Percentiles rank a stretch among this genome's conserved stretches.
phyloP scores from a whole-genome alignment of 257 asterid genomes.

The Solanum clarkiae region DNA sequence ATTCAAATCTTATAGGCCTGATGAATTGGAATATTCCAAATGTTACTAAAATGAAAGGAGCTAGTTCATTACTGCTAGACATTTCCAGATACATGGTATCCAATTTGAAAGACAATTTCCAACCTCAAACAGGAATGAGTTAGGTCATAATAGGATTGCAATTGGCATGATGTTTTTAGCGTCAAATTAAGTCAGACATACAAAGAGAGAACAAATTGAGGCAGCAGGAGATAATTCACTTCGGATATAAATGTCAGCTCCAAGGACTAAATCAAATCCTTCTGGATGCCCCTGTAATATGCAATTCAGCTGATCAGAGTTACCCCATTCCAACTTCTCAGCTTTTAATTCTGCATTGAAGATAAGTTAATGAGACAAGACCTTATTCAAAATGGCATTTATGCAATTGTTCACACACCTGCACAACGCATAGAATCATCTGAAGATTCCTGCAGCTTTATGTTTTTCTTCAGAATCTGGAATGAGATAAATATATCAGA shows the following conservation, averaged over 20 bases:
- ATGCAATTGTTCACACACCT: conserved; percentile 28
- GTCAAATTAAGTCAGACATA: not conserved
- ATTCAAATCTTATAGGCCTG: not conserved
- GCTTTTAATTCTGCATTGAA: conserved; percentile 38
- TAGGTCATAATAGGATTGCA: not conserved
- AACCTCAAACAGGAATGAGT: not conserved
- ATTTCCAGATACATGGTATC: not conserved
- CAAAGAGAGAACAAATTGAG: not conserved
- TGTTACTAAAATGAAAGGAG: not conserved
- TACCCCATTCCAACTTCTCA: conserved; percentile 90
- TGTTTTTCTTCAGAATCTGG: conserved; percentile 66
- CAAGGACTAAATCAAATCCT: conserved; percentile 87
- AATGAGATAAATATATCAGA: conserved; percentile 8
- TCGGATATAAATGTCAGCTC: conserved; percentile 98
- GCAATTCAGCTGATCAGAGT: conserved; percentile 48
- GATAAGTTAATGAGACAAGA: not conserved
- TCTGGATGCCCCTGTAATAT: conserved; percentile 42
- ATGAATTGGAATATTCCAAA: not conserved
- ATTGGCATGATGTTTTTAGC: not conserved
- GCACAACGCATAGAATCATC: conserved; percentile 18
- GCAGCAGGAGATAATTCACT: not conserved
- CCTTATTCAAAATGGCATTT: not conserved
- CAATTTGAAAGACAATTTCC: not conserved
- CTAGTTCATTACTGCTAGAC: not conserved
- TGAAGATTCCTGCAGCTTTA: conserved; percentile 45